Conservation (phyloP, 139 green algal species). For the Chlamydomonas schloesseri region DNA sequence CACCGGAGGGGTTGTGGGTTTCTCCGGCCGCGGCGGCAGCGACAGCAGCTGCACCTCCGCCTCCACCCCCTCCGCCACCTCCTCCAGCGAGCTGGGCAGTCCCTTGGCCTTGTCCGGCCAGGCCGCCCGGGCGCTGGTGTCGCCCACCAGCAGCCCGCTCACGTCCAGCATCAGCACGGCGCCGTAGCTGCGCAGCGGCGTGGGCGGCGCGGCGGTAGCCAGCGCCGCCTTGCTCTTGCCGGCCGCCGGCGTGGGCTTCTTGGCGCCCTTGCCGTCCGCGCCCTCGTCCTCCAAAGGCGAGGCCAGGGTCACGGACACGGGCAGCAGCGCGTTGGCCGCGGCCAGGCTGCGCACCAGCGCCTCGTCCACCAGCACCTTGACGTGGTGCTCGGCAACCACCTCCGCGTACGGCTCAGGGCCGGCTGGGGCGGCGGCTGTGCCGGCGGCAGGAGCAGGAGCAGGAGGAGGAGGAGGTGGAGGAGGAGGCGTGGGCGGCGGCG, state of each 20-base stretch:
- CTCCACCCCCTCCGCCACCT: constrained; percentile 24
- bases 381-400: constrained; percentile 40
- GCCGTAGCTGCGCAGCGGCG: constrained; percentile 7
- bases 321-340: constrained; percentile 31
- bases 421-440: not conserved
- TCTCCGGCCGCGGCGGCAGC: constrained; percentile 14
- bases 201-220: not conserved
- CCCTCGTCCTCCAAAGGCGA: constrained; percentile 3
- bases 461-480: not conserved
- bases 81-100: constrained; percentile 3
- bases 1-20: constrained; percentile 9
- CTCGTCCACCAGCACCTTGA: constrained; percentile 48
- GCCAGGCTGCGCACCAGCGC: constrained; percentile 42
- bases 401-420: constrained; percentile 4
- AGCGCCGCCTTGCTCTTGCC: not conserved
- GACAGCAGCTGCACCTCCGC: constrained; percentile 32
- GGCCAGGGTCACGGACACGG: constrained; percentile 27
- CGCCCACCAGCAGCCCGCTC: constrained; percentile 51
- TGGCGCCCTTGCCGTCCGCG: not conserved
- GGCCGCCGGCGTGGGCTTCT: not conserved
- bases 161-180: constrained; percentile 33
- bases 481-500: no score
- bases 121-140: not conserved
- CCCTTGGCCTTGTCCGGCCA: constrained; percentile 43
- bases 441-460: no score